Evolutionary conservation across 164 flowering plant species (phyloP), one percentile per base, ranked within the genome.

Genomic region (Berberis vulgaris): DNA sequence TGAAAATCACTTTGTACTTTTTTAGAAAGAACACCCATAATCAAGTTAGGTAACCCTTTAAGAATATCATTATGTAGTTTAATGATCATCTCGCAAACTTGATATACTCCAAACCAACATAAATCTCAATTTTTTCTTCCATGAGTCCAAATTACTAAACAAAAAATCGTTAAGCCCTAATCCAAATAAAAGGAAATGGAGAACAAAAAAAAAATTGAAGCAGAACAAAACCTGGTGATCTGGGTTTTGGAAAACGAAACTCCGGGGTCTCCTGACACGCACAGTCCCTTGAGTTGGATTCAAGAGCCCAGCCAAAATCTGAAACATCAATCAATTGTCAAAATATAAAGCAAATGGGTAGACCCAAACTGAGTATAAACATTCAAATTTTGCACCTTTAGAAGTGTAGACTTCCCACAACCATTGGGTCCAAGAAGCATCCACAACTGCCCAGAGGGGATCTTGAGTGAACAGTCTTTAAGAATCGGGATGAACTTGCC

Each of bases 381-480:
- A 26, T 26, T 26, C 57, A 43, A 26, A 39, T 4, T 7, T 26
- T 26, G 8, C 54, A 88, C 98, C 84, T 94, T 94, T 57, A 94
- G 72, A 72, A 94, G 96, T 55, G 99, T 94, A 45, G 97, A 94
- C 76, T 94, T 94, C 11, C 98, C 97, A 65, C 91, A 93, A 11
- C 96, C 97, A 71, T 94, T 94, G 62, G 97, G 98, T 2, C 97
- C 98, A 72, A 94, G 93, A 68, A 94, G 87, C 98, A 94, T 94
- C 97, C 97, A 94, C 50, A 94, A 66, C 73, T 91, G 81, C 0
- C 97, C 99, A 1, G 81, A 77, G 65, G 99, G 99, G 54, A 94
- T 77, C 47, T 63, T 72, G 56, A 94, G 57, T 0, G 97, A 80
- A 66, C 99, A 94, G 58, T 85, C 82, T 50, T 78, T 81, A 41